phyloP scores from a whole-genome alignment of 2,329 filamentous ascomycete genomes.

The Diaporthe amygdali region DNA sequence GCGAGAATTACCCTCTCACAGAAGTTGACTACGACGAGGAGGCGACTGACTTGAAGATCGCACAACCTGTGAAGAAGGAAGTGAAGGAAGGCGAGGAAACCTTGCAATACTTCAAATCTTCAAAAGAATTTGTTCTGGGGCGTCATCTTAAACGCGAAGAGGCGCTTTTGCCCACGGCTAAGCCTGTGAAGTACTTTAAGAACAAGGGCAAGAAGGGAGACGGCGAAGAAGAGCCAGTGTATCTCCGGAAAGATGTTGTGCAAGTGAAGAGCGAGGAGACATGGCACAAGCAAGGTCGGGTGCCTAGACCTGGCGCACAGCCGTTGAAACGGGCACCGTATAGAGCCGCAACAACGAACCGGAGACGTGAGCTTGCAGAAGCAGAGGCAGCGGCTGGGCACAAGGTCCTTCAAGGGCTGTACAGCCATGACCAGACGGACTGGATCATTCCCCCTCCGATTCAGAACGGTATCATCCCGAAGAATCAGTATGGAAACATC shows the following conservation, averaged over 20 bases:
- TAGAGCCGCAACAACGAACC: slow-evolving; percentile 85
- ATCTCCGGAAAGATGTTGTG: slow-evolving; percentile 77
- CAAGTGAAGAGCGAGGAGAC: slow-evolving; percentile 90
- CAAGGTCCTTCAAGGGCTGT: slow-evolving; percentile 87
- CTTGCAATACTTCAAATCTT: slow-evolving; percentile 86
- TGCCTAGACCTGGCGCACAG: slow-evolving; percentile 70
- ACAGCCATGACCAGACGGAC: slow-evolving; percentile 83
- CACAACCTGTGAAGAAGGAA: slow-evolving; percentile 74
- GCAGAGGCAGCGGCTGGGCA: slow-evolving; percentile 78
- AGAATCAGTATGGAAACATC: slow-evolving; percentile 95
- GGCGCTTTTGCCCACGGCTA: slow-evolving; percentile 73
- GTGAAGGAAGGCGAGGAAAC: slow-evolving; percentile 79
- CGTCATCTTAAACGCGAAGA: slow-evolving; percentile 92
- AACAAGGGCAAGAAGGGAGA: slow-evolving; percentile 76
- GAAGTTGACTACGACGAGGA: slow-evolving; percentile 83
- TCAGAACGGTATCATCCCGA: slow-evolving; percentile 82
- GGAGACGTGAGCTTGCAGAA: slow-evolving; percentile 89
- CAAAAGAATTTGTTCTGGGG: slow-evolving; percentile 82
- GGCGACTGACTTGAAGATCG: slow-evolving; percentile 74
- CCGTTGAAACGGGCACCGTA: slow-evolving; percentile 89
- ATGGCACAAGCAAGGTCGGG: slow-evolving; percentile 96
- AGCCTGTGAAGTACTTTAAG: slow-evolving; percentile 76
- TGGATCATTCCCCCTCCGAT: slow-evolving; percentile 95
- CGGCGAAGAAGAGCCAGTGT: slow-evolving; percentile 80
- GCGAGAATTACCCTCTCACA: slow-evolving; percentile 59